Evolutionary conservation across 306 rosid genomes (phyloP), one percentile per base, ranked within the genome.

Genomic region (Fragaria vesca): DNA sequence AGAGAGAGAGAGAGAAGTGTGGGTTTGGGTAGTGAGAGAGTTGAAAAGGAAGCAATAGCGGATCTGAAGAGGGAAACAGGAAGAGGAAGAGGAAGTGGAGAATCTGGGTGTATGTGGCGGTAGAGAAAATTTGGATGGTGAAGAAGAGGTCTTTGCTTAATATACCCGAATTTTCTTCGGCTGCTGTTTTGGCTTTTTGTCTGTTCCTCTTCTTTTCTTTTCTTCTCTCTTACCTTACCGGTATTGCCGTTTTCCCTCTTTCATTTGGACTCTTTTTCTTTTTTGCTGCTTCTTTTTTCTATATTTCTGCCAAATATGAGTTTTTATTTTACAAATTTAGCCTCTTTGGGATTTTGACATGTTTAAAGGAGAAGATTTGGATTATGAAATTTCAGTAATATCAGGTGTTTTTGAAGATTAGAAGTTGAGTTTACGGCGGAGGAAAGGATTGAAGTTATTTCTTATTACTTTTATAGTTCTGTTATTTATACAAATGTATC

Each of bases 121-220:
- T 46, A 90, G 78, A 30, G 74, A 54, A 24, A 67, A 36, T 81
- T 80, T 84, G 93, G 89, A 88, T 83, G 97, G 93, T 80, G 71
- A 88, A 77, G 89, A 91, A 82, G 36, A 48, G 80, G 69, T 30
- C 52, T 74, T 32, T 42, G 65, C 86, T 72, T 68, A 62, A 61
- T 69, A 45, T 55, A 72, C 85, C 76, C 45, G 63, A 78, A 79
- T 77, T 81, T 79, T 77, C 46, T 67, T 61, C 73, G 83, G 81
- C 81, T 80, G 72, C 18, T 74, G 26, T 79, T 87, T 60, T 54
- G 57, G 58, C 38, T 45, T 70, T 75, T 60, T 43, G 50, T 55
- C 79, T 61, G 74, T 83, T 83, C 75, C 20, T 12, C 47, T 48
- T 42, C 24, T 87, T 60, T 54, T 55, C 58, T 26, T 45, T 70